Conservation (phyloP, 2,329 filamentous ascomycete genomes). For the Onygenales sp. region DNA sequence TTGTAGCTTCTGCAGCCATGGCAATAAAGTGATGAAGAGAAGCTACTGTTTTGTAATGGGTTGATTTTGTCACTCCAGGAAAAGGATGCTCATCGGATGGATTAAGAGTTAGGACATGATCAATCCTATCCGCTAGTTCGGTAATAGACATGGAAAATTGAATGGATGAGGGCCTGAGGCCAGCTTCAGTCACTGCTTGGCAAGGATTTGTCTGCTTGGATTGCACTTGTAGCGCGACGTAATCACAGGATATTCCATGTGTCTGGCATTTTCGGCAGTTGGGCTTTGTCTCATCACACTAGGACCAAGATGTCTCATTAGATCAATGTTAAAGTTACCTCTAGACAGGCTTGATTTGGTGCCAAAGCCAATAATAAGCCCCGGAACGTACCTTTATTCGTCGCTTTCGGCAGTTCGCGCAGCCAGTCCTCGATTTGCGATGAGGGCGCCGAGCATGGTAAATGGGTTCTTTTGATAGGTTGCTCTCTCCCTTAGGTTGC, state of each 20-base stretch:
- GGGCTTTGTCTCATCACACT: conserved; percentile 28
- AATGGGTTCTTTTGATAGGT: conserved; percentile 8
- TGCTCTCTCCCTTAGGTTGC: neutral
- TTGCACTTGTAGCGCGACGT: conserved; percentile 9
- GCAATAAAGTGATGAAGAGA: conserved; percentile 24
- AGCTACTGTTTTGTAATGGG: conserved; percentile 8
- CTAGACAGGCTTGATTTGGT: neutral
- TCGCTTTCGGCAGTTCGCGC: conserved; percentile 24
- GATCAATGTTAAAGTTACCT: neutral
- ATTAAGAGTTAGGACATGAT: conserved; percentile 15
- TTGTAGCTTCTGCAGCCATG: conserved; percentile 10
- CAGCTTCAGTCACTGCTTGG: neutral
- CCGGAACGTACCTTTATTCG: conserved; percentile 23
- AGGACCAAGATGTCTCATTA: neutral
- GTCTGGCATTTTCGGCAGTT: conserved; percentile 23
- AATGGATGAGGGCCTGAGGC: neutral
- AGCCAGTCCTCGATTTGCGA: conserved; percentile 26
- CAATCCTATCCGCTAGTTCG: conserved; percentile 11
- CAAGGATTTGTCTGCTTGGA: neutral
- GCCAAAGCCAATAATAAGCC: neutral
- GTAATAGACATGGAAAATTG: conserved; percentile 6
- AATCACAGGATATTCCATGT: conserved; percentile 21
- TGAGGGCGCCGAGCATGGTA: conserved; percentile 24
- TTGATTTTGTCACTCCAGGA: conserved; percentile 1
- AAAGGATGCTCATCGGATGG: neutral